Percentiles rank a stretch among this genome's conserved stretches.
Conservation (phyloP, 2,329 filamentous ascomycete genomes). For the Canariomyces notabilis region DNA sequence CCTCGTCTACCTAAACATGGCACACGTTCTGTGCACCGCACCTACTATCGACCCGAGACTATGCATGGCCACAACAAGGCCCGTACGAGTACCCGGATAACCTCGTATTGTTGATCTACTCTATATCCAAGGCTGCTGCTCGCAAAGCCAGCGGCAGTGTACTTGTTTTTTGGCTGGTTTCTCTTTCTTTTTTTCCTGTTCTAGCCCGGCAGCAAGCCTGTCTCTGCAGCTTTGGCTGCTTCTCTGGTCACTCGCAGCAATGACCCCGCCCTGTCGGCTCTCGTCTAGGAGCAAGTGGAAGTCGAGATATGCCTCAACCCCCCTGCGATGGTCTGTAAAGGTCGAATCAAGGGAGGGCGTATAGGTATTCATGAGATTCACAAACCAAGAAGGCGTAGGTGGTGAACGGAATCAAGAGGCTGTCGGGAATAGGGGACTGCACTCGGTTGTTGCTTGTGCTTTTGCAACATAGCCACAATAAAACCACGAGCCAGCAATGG, state of each 20-base stretch:
- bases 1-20: not conserved
- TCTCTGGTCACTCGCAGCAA: conserved; percentile 4
- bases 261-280: not conserved
- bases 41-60: not conserved
- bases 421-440: not conserved
- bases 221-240: not conserved
- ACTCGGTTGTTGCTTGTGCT: not conserved
- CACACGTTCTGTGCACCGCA: not conserved
- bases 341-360: not conserved
- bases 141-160: conserved; percentile 5
- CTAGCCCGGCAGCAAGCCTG: not conserved
- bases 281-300: not conserved
- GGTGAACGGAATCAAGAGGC: not conserved
- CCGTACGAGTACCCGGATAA: not conserved
- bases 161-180: conserved; percentile 2
- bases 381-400: not conserved
- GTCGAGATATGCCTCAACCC: no score
- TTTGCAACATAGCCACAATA: not conserved
- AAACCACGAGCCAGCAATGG: not conserved
- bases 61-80: not conserved
- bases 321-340: not conserved
- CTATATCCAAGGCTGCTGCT: conserved; percentile 6
- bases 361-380: not conserved
- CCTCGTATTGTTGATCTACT: not conserved
- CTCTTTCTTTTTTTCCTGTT: conserved; percentile 2